Evolutionary conservation across 2,329 filamentous ascomycete genomes (phyloP), one percentile per base, ranked within the genome.

Genomic region (Ophiostoma ulmi): DNA sequence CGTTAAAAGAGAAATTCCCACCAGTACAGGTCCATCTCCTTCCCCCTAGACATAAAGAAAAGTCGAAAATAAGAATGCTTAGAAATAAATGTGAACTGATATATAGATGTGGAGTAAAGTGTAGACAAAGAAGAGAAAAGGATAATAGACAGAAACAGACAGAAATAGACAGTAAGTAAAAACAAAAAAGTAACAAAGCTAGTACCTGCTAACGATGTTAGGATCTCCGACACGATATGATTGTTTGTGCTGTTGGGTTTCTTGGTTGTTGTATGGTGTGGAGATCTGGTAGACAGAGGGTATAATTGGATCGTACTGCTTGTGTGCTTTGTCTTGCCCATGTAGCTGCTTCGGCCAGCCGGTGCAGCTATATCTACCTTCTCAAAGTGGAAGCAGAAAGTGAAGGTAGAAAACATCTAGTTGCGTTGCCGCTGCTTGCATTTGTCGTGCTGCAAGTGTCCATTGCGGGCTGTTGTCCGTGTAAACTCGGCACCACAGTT

Each of bases 401-500:
- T 58, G 55, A 13, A 38, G 48, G 48, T 20, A 4, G 6, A 55
- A 7, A 36, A 35, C 1, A 3, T 38, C 31, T 66, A 67, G 39
- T 48, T 44, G 65, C 38, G 22, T 22, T 26, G 65, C 77, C 88
- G 89, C 83, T 97, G 89, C 83, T 97, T 97, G 83, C 94, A 98
- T 81, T 97, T 97, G 77, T 97, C 93, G 80, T 97, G 92, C 70
- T 87, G 79, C 74, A 90, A 76, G 78, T 98, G 94, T 14, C 94
- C 94, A 77, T 97, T 97, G 73, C 93, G 87, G 64, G 94, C 94
- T 31, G 86, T 88, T 6, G 94, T 97, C 75, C 94, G 86, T 14
- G 94, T 97, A 76, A 98, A 98, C 77, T 97, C 93, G 13, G 93
- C 93, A 52, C 93, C 93, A 77, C 94, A 98, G 78, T 93, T 91